Evolutionary conservation across 2,329 filamentous ascomycete genomes (phyloP), one percentile per base, ranked within the genome.

Genomic region (Fusarium heterosporum): DNA sequence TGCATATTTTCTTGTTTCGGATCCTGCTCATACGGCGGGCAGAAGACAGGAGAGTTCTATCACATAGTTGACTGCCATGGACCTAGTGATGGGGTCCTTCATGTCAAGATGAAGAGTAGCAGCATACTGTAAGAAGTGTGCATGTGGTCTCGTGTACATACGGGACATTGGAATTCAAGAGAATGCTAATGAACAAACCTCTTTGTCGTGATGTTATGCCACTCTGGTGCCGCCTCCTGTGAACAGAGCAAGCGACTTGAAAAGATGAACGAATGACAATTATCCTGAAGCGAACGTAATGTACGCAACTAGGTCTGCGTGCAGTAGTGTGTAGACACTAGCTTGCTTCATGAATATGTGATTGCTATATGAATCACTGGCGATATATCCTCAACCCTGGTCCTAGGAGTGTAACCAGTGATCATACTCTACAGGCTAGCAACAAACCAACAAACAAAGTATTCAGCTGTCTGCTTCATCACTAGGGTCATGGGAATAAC

Each of bases 331-430:
- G 16, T 25, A 19, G 9, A 11, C 29, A 25, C 30, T 26, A 47
- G 36, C 47, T 39, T 19, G 36, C 11, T 11, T 25, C 17, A n/a
- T 19, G 10, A 30, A n/a, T 16, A 29, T 26, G 28, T 26, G 39
- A 51, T 63, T 57, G 19, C 43, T 16, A 45, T 28, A 30, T 49
- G 22, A 39, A 50, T 42, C 51, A 46, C 39, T 12, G 19, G 41
- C 28, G 32, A 63, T 49, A 46, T 39, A n/a, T 32, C 16, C 25
- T 50, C 36, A 52, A 28, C 55, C 49, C 36, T 50, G 19, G n/a
- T 43, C 57, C 52, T 36, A 42, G 40, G 41, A 47, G 60, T 61
- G 55, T 55, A 66, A 48, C 38, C 11, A 29, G 14, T 25, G 11
- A 26, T 3, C 12, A 13, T 43, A 30, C 12, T 26, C 50, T 32